Conservation (phyloP, 148 eudicot species). For the Rhododendron mucronatum region DNA sequence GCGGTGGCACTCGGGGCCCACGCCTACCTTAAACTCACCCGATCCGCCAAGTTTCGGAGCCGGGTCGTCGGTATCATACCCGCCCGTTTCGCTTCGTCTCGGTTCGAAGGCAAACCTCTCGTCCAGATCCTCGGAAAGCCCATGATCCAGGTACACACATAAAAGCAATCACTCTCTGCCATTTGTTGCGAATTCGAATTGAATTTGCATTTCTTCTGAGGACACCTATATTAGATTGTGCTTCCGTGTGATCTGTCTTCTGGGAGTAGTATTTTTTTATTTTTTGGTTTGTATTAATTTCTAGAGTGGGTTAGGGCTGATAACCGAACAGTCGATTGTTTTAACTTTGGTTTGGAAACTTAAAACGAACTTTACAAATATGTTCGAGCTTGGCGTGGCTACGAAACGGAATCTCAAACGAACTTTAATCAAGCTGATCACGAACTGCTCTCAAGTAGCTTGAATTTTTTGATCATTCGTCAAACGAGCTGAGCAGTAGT, state of each 20-base stretch:
- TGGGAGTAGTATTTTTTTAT: neutral
- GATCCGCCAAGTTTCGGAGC: slow-evolving; percentile 55
- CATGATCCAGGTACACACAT: slow-evolving; percentile 69
- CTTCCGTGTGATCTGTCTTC: neutral
- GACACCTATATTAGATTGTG: neutral
- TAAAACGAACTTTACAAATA: too few relatives aligned
- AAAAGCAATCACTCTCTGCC: neutral
- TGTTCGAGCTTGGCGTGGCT: too few relatives aligned
- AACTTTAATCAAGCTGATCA: too few relatives aligned
- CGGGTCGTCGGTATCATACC: slow-evolving; percentile 87
- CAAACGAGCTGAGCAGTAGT: too few relatives aligned
- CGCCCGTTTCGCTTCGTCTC: slow-evolving; percentile 80
- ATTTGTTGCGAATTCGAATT: too few relatives aligned
- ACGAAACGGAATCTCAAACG: too few relatives aligned
- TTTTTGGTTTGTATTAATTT: neutral
- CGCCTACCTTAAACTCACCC: slow-evolving; percentile 34
- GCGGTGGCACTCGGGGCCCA: slow-evolving; percentile 60
- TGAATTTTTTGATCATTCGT: too few relatives aligned
- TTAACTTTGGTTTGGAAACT: too few relatives aligned
- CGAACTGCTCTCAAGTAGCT: too few relatives aligned
- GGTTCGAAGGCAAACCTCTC: slow-evolving; percentile 89
- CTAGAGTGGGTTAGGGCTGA: neutral
- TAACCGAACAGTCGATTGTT: too few relatives aligned
- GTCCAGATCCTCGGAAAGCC: slow-evolving; percentile 87
- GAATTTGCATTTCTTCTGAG: neutral